phyloP scores from a whole-genome alignment of 1,284 basidiomycete genomes.

The Phlebopus sp. region DNA sequence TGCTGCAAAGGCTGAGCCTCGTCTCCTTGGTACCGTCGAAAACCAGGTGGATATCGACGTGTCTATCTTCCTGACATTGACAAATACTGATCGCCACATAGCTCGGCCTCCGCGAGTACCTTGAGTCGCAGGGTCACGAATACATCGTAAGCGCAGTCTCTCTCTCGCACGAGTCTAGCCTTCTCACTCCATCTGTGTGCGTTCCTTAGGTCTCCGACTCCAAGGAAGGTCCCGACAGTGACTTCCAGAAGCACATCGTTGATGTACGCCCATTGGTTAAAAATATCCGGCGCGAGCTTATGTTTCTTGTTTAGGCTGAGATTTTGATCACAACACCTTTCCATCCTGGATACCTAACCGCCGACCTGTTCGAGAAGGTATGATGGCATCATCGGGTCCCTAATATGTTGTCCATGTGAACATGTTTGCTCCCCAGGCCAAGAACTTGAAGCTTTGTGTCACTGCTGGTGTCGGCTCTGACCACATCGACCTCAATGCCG shows the following conservation, averaged over 20 bases:
- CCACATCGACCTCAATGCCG: conserved; percentile 89
- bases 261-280: conserved; percentile 52
- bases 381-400: conserved; percentile 2
- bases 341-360: conserved; percentile 88
- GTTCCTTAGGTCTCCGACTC: conserved; percentile 68
- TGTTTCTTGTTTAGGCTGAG: conserved; percentile 47
- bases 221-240: conserved; percentile 86
- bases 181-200: conserved; percentile 5
- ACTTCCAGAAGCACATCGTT: conserved; percentile 85
- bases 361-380: conserved; percentile 71
- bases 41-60: conserved; percentile 58
- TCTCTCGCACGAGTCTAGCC: not conserved
- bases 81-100: conserved; percentile 28
- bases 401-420: conserved; percentile 4
- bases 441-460: conserved; percentile 89
- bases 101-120: conserved; percentile 74
- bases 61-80: not conserved
- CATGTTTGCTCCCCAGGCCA: conserved; percentile 50
- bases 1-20: conserved; percentile 77
- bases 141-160: conserved; percentile 48
- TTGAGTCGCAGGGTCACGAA: conserved; percentile 78
- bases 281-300: conserved; percentile 8
- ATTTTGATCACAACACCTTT: conserved; percentile 90
- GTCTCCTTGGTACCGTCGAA: conserved; percentile 87
- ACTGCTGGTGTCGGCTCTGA: conserved; percentile 96